Base-by-base conservation (phyloP, 129 eudicot genomes). In the Tanacetum coccineum region DNA sequence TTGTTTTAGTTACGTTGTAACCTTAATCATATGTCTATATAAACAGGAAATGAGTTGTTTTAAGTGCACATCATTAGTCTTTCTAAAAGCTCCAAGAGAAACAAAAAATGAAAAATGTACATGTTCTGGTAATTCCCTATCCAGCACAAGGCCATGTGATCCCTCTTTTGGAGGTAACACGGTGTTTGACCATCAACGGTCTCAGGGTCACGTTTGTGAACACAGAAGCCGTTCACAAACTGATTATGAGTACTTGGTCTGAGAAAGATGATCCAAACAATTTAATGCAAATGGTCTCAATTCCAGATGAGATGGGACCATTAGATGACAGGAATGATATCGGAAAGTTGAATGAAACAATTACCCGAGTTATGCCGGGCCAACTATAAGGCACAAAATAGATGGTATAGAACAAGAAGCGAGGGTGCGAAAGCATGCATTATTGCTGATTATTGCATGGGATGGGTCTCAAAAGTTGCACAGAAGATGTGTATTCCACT, bases 101-200 rank as follows among this genome's bases (percentile, higher is more conserved):
- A 58, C 19, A 56, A 59, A 30, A 49, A 6, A 67, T 67, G 74
- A 51, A 45, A 55, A 56, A 7, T 4, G 36, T 7, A 8, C 85
- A 81, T 64, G 78, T 79, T 42, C 3, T 85, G 14, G 68, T 64
- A 13, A 51, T 81, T 42, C 84, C 90, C 5, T 81, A 78, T 74
- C 89, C 87, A 15, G 87, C 87, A 58, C 95, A 87, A 77, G 95
- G 95, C 40, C 89, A 87, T 68, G 89, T 87, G 21, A 79, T 87
- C 21, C 89, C 95, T 12, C 12, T 81, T 19, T 62, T 83, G 81
- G 89, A 87, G 58, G 49, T 79, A 0, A 56, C 79, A 6, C 78
- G 59, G 17, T 9, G 71, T 44, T 58, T 87, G 18, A 69, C 67
- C 14, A 47, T 50, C 14, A 64, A 79, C 18, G 83, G 82, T 20